Conservation (phyloP, 2,329 filamentous ascomycete species). For the Hysterium pulicare region DNA sequence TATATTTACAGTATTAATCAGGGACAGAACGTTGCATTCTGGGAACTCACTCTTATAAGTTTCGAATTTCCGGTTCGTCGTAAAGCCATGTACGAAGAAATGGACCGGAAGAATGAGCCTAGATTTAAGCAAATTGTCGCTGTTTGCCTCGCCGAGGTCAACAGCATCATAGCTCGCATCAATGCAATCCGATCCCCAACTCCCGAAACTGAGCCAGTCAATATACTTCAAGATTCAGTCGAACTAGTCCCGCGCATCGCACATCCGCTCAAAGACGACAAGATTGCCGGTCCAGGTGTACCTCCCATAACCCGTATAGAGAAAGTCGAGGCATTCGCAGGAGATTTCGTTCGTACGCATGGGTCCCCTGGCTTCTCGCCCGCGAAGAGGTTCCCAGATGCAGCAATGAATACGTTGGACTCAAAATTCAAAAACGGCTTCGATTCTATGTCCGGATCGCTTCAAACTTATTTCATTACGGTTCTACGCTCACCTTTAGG, state of each 20-base stretch:
- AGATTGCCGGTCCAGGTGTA: slow-evolving; percentile 44
- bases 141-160: slow-evolving; percentile 67
- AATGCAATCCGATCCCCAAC: slow-evolving; percentile 43
- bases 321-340: slow-evolving; percentile 24
- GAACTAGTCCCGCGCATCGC: slow-evolving; percentile 50
- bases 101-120: slow-evolving; percentile 74
- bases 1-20: slow-evolving; percentile 9
- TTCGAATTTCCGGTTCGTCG: slow-evolving; percentile 71
- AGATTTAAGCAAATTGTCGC: slow-evolving; percentile 77
- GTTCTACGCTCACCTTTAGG: slow-evolving; percentile 52
- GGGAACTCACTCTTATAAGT: slow-evolving; percentile 82
- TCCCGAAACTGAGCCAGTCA: slow-evolving; percentile 20
- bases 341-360: slow-evolving; percentile 45
- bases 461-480: slow-evolving; percentile 14
- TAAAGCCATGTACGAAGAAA: slow-evolving; percentile 79
- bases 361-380: slow-evolving; percentile 24
- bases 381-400: neutral
- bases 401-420: slow-evolving; percentile 43
- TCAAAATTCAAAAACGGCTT: slow-evolving; percentile 12
- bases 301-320: slow-evolving; percentile 34
- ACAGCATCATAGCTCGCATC: slow-evolving; percentile 65
- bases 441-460: neutral
- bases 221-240: slow-evolving; percentile 27
- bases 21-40: slow-evolving; percentile 73
- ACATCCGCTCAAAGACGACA: slow-evolving; percentile 46